Percentiles rank a stretch among this genome's conserved stretches.
Evolutionary conservation across 164 flowering plant species (phyloP).

Genomic region (Paratinospora sagittata): DNA sequence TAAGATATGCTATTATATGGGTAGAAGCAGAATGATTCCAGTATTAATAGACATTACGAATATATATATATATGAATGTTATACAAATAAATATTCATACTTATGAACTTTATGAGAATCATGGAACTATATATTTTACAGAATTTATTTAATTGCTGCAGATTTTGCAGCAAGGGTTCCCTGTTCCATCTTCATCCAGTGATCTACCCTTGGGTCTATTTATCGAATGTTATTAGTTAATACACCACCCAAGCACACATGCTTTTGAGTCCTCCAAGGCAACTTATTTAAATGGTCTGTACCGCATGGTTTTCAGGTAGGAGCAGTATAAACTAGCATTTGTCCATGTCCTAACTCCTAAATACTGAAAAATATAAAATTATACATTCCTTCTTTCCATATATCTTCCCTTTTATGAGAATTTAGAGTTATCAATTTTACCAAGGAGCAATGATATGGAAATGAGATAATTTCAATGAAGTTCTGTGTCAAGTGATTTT

Average conservation of each 20-base stretch:
- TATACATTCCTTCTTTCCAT: neutral
- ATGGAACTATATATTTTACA: too few species aligned
- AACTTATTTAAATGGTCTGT: neutral
- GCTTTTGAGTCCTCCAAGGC: neutral
- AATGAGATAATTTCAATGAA: neutral
- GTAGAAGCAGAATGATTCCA: neutral
- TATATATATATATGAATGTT: neutral
- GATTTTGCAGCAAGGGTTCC: neutral
- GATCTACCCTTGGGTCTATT: neutral
- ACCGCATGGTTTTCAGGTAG: neutral
- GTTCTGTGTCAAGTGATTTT: neutral
- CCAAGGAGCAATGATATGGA: too few species aligned
- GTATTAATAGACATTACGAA: neutral
- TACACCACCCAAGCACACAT: neutral
- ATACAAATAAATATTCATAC: neutral
- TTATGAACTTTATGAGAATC: neutral
- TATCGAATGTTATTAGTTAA: too few species aligned
- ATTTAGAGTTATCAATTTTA: too few species aligned
- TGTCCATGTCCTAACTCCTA: neutral
- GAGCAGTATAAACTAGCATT: neutral
- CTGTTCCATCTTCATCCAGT: neutral
- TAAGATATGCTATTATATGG: too few species aligned
- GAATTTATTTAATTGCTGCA: too few species aligned
- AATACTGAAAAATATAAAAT: neutral
- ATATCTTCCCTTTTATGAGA: neutral